Evolutionary conservation across 768 basidiomycete genomes (phyloP).

Genomic region (Dentipellis fragilis): DNA sequence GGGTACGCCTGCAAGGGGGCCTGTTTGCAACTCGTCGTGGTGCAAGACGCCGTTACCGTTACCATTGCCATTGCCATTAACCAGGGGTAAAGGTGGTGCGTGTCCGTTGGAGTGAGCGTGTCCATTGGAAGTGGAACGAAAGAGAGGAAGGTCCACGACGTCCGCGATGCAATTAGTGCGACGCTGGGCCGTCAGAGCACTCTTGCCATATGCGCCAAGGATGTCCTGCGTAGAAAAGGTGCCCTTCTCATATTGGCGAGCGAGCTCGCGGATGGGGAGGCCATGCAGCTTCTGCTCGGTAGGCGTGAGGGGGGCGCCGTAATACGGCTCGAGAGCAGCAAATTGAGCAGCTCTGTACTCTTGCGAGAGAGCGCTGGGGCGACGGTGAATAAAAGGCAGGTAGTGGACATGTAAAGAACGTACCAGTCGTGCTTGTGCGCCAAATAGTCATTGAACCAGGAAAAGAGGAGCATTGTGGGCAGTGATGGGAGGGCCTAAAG

Average conservation of each 20-base stretch:
- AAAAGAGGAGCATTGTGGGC: background rate
- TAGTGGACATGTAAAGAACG: background rate
- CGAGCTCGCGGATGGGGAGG: constrained; percentile 27
- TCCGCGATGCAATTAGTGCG: constrained; percentile 43
- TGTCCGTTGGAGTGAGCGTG: background rate
- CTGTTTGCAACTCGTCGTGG: background rate
- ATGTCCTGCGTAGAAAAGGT: constrained; percentile 21
- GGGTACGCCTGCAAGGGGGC: constrained; percentile 34
- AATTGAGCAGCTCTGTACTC: background rate
- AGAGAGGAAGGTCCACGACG: constrained; percentile 19
- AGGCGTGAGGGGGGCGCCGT: background rate
- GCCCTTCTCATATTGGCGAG: constrained; percentile 21
- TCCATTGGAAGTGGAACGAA: background rate
- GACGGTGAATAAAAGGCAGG: background rate
- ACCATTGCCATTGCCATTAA: background rate
- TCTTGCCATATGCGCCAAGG: constrained; percentile 31
- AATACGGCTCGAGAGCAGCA: background rate
- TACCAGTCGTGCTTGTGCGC: background rate
- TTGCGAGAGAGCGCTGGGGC: background rate
- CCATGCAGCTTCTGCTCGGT: constrained; percentile 25
- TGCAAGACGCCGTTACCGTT: background rate
- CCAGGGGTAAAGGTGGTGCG: too few species aligned
- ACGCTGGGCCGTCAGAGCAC: constrained; percentile 27
- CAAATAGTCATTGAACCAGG: background rate
- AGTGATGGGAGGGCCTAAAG: too few species aligned